Percentiles rank a stretch among this genome's conserved stretches.
Conservation (phyloP, 257 asterid genomes). For the Plantago ovata region DNA sequence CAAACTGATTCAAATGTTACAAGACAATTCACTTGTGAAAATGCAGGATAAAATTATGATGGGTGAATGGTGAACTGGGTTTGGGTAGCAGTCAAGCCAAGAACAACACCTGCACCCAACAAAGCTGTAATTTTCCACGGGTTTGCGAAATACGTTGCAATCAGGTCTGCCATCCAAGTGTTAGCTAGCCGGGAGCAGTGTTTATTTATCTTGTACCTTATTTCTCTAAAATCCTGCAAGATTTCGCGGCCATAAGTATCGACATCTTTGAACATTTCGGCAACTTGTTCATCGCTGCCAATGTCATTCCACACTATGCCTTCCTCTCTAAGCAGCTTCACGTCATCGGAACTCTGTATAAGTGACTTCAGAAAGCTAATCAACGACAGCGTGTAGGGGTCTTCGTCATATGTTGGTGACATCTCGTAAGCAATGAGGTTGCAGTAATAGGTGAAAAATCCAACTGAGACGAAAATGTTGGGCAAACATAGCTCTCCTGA, state of each 20-base stretch:
- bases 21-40: too few species aligned
- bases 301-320: background rate
- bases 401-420: background rate
- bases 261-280: background rate
- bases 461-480: background rate
- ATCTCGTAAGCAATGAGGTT: constrained; percentile 5
- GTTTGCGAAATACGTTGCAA: background rate
- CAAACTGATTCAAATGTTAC: too few species aligned
- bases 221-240: background rate
- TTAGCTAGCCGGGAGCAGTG: background rate
- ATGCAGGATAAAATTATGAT: too few species aligned
- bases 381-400: background rate
- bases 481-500: background rate
- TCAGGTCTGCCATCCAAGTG: background rate
- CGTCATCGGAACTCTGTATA: background rate
- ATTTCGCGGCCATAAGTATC: background rate
- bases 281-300: constrained; percentile 1
- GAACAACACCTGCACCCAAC: background rate
- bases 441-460: background rate
- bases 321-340: constrained; percentile 2
- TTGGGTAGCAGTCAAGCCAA: background rate
- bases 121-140: background rate
- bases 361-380: background rate
- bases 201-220: background rate
- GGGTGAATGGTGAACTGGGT: background rate